Percentiles rank a stretch among this genome's conserved stretches.
Evolutionary conservation across 495 filamentous ascomycete genomes (phyloP).

Genomic region (Hyaloscypha variabilis): DNA sequence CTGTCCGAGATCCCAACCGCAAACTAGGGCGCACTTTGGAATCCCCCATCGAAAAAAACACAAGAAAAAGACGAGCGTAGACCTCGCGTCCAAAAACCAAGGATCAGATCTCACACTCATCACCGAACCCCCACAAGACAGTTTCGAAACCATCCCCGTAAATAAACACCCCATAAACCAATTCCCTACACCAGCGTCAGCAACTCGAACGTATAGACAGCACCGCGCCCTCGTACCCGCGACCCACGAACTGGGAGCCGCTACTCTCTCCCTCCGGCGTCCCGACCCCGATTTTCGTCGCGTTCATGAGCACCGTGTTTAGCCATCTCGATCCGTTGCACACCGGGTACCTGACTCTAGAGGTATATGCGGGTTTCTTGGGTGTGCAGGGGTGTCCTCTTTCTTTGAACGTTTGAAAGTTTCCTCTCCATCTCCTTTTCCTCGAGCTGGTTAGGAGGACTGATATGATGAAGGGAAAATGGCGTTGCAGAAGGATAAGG

Average conservation of each 20-base stretch:
- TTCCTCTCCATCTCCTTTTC: not conserved
- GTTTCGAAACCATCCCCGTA: not conserved
- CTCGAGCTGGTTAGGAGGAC: not conserved
- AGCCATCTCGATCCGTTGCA: slow-evolving; percentile 17
- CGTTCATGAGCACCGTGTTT: slow-evolving; percentile 23
- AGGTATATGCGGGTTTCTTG: slow-evolving; percentile 19
- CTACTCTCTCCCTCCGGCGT: slow-evolving; percentile 12
- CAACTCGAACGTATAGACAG: slow-evolving; percentile 9
- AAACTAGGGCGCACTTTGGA: slow-evolving; percentile 21
- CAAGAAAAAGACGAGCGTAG: not conserved
- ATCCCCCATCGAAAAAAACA: slow-evolving; percentile 17
- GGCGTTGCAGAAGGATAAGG: slow-evolving; percentile 4
- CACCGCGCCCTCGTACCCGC: slow-evolving; percentile 11
- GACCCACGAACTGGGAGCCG: slow-evolving; percentile 10
- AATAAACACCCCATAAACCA: not conserved
- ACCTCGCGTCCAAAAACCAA: not conserved
- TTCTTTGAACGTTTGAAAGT: slow-evolving; percentile 13
- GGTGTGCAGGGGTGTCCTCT: slow-evolving; percentile 17
- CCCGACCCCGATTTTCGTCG: slow-evolving; percentile 19
- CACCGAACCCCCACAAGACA: not conserved
- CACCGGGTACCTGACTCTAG: slow-evolving; percentile 16
- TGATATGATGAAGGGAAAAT: slow-evolving; percentile 15
- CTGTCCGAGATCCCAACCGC: slow-evolving; percentile 18
- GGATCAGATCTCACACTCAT: not conserved
- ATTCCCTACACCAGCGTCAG: slow-evolving; percentile 15